phyloP scores from a whole-genome alignment of 2,329 filamentous ascomycete species.

The Capronia americana region DNA sequence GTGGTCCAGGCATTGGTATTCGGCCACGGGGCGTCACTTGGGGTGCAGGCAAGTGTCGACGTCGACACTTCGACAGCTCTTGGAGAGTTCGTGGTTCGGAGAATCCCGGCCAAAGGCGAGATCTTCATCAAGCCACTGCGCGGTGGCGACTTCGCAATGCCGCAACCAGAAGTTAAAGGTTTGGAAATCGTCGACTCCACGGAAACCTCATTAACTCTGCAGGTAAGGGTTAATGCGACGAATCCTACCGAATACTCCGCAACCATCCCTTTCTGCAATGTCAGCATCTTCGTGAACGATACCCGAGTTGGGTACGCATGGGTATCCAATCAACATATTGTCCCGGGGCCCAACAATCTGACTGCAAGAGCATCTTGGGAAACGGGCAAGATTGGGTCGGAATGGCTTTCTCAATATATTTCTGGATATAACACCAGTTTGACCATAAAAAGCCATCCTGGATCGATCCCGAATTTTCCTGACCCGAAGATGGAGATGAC shows the following conservation, averaged over 20 bases:
- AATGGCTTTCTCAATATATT: slow-evolving; percentile 82
- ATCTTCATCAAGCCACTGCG: slow-evolving; percentile 77
- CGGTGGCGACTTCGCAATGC: slow-evolving; percentile 63
- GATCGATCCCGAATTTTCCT: slow-evolving; percentile 76
- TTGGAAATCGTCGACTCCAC: slow-evolving; percentile 77
- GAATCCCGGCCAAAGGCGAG: slow-evolving; percentile 81
- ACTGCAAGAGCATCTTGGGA: slow-evolving; percentile 76
- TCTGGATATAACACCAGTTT: slow-evolving; percentile 87
- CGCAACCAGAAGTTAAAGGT: slow-evolving; percentile 66
- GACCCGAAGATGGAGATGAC: slow-evolving; percentile 75
- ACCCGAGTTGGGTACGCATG: slow-evolving; percentile 77
- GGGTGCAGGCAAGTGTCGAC: slow-evolving; percentile 80
- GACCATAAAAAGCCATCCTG: slow-evolving; percentile 72
- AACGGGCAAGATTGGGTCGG: slow-evolving; percentile 69
- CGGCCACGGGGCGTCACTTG: slow-evolving; percentile 70
- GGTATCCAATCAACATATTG: slow-evolving; percentile 67
- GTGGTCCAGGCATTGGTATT: slow-evolving; percentile 83
- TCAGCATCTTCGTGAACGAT: slow-evolving; percentile 76
- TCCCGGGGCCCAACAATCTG: slow-evolving; percentile 73
- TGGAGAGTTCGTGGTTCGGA: slow-evolving; percentile 78
- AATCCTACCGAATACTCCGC: slow-evolving; percentile 91
- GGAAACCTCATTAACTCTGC: slow-evolving; percentile 71
- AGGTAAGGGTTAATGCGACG: slow-evolving; percentile 78
- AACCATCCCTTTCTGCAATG: slow-evolving; percentile 76
- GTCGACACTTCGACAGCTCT: slow-evolving; percentile 81